These are phyloP conservation scores for Metahyphopichia silvanorum DNA, from an alignment of 805 yeast species.

Conservation along the genomic window DNA sequence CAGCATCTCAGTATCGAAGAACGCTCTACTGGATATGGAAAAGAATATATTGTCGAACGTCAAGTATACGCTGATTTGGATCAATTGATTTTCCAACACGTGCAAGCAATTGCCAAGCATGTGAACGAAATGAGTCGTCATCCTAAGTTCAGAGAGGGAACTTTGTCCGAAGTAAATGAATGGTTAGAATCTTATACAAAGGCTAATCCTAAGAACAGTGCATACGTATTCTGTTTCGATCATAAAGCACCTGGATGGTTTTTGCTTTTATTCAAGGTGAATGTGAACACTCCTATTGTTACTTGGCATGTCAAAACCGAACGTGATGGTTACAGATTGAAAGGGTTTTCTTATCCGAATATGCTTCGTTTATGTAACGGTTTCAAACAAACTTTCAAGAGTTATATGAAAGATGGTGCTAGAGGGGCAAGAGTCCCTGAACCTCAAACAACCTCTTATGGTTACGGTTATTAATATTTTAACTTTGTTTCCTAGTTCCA, in stretches of 20 bases:
- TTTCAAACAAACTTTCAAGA: conserved; percentile 66
- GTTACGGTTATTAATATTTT: conserved; percentile 18
- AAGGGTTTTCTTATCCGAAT: conserved; percentile 82
- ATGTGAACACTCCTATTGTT: conserved; percentile 60
- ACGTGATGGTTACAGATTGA: conserved; percentile 79
- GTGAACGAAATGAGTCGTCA: conserved; percentile 80
- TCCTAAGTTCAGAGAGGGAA: conserved; percentile 85
- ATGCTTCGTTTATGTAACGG: conserved; percentile 90
- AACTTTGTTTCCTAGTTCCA: neutral
- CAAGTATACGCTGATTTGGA: conserved; percentile 82
- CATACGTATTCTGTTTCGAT: conserved; percentile 88
- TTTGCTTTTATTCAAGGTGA: conserved; percentile 79
- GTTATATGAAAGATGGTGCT: conserved; percentile 20
- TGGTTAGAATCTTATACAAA: conserved; percentile 87
- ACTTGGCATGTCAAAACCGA: conserved; percentile 92
- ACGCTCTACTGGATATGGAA: conserved; percentile 61
- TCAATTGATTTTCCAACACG: conserved; percentile 84
- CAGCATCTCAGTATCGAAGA: conserved; percentile 91
- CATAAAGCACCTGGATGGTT: conserved; percentile 95
- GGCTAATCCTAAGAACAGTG: conserved; percentile 87
- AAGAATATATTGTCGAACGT: conserved; percentile 60
- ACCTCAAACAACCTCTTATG: conserved; percentile 14
- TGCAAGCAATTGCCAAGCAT: conserved; percentile 77
- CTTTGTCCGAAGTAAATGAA: conserved; percentile 73
- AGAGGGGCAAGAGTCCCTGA: conserved; percentile 11